Conservation (phyloP, 1,284 basidiomycete genomes). For the Polyporus tsugae region DNA sequence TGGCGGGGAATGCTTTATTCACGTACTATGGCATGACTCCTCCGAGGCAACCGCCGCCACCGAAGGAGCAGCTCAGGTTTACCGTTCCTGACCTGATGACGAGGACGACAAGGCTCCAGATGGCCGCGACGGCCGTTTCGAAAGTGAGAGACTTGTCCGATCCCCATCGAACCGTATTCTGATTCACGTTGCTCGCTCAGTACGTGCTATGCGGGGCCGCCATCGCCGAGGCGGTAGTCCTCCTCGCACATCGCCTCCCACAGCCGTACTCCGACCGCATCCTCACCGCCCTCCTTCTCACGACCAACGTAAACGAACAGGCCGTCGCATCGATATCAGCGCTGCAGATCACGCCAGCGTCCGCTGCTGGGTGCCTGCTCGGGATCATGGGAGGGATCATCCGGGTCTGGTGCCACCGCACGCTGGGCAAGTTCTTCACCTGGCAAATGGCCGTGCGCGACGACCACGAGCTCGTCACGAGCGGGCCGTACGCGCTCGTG, state of each 20-base stretch:
- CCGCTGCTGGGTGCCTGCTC: slow-evolving; percentile 1
- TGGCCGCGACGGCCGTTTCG: background rate
- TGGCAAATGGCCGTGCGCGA: slow-evolving; percentile 25
- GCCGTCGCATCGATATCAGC: too few relatives aligned
- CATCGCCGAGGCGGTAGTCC: slow-evolving; percentile 11
- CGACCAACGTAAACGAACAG: too few relatives aligned
- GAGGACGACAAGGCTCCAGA: background rate
- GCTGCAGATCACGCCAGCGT: slow-evolving; percentile 8
- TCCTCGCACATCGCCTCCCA: slow-evolving; percentile 15
- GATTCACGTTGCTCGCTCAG: background rate
- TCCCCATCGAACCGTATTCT: background rate
- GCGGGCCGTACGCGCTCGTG: slow-evolving; percentile 30
- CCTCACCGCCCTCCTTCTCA: background rate
- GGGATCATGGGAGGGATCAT: slow-evolving; percentile 14
- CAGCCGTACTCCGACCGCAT: background rate
- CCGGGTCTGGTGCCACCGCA: slow-evolving; percentile 25
- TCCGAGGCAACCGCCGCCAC: background rate
- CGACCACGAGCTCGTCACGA: slow-evolving; percentile 30
- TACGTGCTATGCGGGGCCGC: slow-evolving; percentile 12
- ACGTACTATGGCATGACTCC: slow-evolving; percentile 8
- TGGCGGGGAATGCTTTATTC: background rate
- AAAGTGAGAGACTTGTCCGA: background rate
- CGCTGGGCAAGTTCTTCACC: slow-evolving; percentile 27
- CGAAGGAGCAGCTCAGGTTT: slow-evolving; percentile 2
- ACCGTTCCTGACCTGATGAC: slow-evolving; percentile 2